phyloP scores from a whole-genome alignment of 2,329 filamentous ascomycete species.

The Fusarium compactum region DNA sequence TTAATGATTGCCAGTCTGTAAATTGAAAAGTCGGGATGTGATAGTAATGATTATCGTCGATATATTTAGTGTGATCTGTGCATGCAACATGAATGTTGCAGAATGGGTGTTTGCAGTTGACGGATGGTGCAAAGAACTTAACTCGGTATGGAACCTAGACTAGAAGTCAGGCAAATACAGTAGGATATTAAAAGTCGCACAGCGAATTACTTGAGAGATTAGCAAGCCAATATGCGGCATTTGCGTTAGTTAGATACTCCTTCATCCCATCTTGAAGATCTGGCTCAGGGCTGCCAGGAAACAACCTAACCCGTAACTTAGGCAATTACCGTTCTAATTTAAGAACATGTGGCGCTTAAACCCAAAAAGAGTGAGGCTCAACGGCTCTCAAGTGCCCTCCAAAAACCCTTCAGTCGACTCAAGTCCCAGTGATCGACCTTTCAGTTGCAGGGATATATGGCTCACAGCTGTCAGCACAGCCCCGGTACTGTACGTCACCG shows the following conservation, averaged over 20 bases:
- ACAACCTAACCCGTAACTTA: background rate
- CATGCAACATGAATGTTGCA: conserved; percentile 14
- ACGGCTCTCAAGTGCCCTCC: conserved; percentile 7
- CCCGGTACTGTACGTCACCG: conserved; percentile 48
- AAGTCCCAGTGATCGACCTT: conserved; percentile 30
- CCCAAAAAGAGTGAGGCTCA: conserved; percentile 31
- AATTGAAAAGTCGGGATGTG: background rate
- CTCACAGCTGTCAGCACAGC: conserved; percentile 44
- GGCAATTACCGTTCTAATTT: conserved; percentile 37
- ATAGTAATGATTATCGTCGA: background rate
- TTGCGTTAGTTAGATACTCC: background rate
- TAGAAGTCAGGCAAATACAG: background rate
- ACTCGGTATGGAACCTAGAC: background rate
- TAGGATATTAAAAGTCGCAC: background rate
- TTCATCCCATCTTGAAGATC: background rate
- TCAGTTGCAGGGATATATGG: conserved; percentile 28
- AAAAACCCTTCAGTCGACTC: conserved; percentile 15
- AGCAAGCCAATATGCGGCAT: background rate
- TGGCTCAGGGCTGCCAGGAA: conserved; percentile 20
- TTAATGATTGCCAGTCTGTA: background rate
- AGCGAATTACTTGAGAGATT: background rate
- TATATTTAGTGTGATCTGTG: background rate
- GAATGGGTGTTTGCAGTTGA: background rate
- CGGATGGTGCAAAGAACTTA: background rate
- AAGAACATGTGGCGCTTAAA: conserved; percentile 34